Conservation (phyloP, 148 eudicot genomes). For the Rheum nobile region DNA sequence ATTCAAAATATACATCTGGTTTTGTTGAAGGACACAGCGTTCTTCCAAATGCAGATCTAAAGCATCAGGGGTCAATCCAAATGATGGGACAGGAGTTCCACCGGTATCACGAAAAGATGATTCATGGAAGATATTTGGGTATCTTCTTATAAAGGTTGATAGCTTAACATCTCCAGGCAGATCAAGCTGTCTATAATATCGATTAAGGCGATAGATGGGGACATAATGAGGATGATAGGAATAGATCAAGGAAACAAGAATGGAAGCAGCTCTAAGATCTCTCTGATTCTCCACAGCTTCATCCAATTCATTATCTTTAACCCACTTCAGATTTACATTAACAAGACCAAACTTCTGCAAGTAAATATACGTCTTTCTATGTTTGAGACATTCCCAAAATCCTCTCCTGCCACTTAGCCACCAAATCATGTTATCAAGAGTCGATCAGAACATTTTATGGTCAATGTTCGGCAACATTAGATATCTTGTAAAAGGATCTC, state of each 20-base stretch:
- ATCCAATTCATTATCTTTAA: conserved; percentile 65
- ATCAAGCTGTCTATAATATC: conserved; percentile 46
- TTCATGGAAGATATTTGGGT: conserved; percentile 70
- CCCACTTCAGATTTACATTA: conserved; percentile 81
- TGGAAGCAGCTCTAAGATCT: conserved; percentile 52
- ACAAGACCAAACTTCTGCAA: conserved; percentile 51
- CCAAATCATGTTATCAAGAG: background rate
- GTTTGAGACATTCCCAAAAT: background rate
- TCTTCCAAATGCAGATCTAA: conserved; percentile 34
- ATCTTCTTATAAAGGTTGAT: conserved; percentile 62
- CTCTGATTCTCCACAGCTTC: conserved; percentile 45
- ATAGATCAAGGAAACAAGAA: conserved; percentile 44
- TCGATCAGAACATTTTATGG: background rate
- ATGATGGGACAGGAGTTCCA: conserved; percentile 77
- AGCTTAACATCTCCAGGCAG: conserved; percentile 51
- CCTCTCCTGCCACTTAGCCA: background rate
- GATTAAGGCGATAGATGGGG: conserved; percentile 56
- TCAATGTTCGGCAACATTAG: background rate
- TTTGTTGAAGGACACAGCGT: conserved; percentile 16
- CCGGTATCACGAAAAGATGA: conserved; percentile 46
- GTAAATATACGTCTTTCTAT: conserved; percentile 20
- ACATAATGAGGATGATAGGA: conserved; percentile 31
- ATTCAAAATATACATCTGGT: conserved; percentile 36
- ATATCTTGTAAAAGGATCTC: background rate
- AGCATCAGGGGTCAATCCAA: conserved; percentile 48